phyloP scores from a whole-genome alignment of 306 rosid species.

The Canavalia gladiata region DNA sequence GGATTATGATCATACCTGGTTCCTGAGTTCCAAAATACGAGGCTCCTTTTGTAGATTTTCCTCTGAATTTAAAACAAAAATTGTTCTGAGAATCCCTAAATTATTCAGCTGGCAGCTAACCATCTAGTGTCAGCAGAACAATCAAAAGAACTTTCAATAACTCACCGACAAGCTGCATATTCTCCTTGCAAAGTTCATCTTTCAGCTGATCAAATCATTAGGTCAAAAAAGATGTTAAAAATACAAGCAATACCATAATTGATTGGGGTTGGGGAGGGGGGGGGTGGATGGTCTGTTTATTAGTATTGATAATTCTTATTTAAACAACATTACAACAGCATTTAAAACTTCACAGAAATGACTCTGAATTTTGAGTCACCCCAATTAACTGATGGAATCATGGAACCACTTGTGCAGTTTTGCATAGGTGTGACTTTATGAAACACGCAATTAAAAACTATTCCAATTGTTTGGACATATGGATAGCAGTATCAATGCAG shows the following conservation, averaged over 20 bases:
- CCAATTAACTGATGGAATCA: not conserved
- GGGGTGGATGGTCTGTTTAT: not conserved
- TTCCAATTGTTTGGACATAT: not conserved
- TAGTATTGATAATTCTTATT: not conserved
- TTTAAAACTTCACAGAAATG: not conserved
- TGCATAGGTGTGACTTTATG: not conserved
- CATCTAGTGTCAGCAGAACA: not conserved
- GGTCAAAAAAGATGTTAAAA: not conserved
- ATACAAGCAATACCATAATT: not conserved
- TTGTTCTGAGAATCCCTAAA: not conserved
- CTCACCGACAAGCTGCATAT: conserved; percentile 16
- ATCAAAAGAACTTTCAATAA: not conserved
- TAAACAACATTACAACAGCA: not conserved
- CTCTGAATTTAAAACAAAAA: not conserved
- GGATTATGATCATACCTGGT: conserved; percentile 19
- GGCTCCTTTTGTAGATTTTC: conserved; percentile 25
- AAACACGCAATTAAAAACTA: not conserved
- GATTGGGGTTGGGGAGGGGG: no score
- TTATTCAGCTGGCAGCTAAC: not conserved
- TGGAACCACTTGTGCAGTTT: not conserved
- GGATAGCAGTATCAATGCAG: not conserved
- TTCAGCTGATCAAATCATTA: conserved; percentile 45
- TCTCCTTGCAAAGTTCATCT: conserved; percentile 25
- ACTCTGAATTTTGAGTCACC: conserved; percentile 4
- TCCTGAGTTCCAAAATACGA: conserved; percentile 19